A percentile compares a stretch with the other conserved stretches of the same genome.
These are phyloP conservation scores for Mucuna pruriens DNA, from an alignment of 306 rosid species.

Conservation along the genomic window DNA sequence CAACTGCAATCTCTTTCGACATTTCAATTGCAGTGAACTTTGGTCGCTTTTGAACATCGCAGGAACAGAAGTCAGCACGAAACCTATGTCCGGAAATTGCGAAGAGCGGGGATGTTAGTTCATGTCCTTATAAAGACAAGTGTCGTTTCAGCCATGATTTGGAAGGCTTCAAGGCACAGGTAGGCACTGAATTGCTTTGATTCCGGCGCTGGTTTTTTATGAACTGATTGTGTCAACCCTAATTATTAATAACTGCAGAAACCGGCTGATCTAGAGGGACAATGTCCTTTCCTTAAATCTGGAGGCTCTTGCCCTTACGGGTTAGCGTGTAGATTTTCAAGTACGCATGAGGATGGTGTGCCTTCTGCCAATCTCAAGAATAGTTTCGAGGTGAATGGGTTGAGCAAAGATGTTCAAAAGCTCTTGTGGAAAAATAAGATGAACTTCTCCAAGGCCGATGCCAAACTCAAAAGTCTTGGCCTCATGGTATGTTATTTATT, in stretches of 20 bases:
- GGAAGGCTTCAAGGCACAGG: slow-evolving; percentile 81
- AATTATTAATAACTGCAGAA: slow-evolving; percentile 56
- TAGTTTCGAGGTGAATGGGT: slow-evolving; percentile 71
- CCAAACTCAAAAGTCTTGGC: slow-evolving; percentile 75
- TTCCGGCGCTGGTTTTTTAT: neutral
- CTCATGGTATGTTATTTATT: slow-evolving; percentile 58
- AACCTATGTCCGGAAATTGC: slow-evolving; percentile 76
- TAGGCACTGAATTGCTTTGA: slow-evolving; percentile 27
- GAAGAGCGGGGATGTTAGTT: slow-evolving; percentile 70
- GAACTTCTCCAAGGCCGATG: slow-evolving; percentile 78
- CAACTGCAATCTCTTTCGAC: neutral
- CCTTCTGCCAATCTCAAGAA: slow-evolving; percentile 43
- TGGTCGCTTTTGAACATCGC: slow-evolving; percentile 12
- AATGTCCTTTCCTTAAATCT: slow-evolving; percentile 69
- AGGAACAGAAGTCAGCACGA: slow-evolving; percentile 70
- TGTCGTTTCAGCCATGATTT: slow-evolving; percentile 93
- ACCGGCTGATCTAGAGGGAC: slow-evolving; percentile 79
- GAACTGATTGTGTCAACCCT: neutral
- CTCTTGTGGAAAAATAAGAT: slow-evolving; percentile 92
- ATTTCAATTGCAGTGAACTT: neutral
- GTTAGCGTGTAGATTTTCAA: slow-evolving; percentile 75
- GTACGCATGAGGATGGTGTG: slow-evolving; percentile 60
- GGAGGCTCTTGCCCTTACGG: slow-evolving; percentile 79
- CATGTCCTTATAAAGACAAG: slow-evolving; percentile 72
- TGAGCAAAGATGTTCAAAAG: slow-evolving; percentile 81